phyloP scores from a whole-genome alignment of 768 basidiomycete species.

The Trametes coccinea region DNA sequence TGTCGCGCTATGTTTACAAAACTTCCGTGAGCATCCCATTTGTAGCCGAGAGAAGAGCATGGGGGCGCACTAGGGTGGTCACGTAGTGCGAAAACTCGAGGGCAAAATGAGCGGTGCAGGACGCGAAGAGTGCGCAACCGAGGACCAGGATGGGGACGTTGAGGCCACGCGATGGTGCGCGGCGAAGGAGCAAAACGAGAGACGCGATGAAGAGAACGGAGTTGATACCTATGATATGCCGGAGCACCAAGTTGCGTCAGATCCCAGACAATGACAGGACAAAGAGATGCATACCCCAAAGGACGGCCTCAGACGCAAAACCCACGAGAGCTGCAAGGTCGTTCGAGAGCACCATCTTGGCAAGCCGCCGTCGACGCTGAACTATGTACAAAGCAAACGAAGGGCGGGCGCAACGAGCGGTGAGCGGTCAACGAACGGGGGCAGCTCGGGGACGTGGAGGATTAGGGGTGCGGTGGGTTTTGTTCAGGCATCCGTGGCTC shows the following conservation, averaged over 20 bases:
- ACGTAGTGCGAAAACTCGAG: slow-evolving; percentile 41
- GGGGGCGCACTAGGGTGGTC: slow-evolving; percentile 33
- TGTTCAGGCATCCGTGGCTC: not conserved
- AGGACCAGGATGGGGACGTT: slow-evolving; percentile 32
- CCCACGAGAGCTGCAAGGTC: slow-evolving; percentile 40
- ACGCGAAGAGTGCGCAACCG: slow-evolving; percentile 34
- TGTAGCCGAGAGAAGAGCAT: not conserved
- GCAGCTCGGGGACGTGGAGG: not conserved
- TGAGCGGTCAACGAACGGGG: not conserved
- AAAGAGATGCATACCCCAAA: slow-evolving; percentile 34
- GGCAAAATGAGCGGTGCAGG: slow-evolving; percentile 35
- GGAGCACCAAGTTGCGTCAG: not conserved
- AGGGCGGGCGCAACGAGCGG: not conserved
- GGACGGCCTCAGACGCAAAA: slow-evolving; percentile 37
- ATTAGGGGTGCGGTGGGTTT: not conserved
- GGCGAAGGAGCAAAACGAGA: slow-evolving; percentile 27
- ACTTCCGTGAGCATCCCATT: too few relatives aligned
- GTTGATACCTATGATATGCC: slow-evolving; percentile 12
- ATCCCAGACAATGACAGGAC: too few relatives aligned
- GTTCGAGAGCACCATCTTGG: slow-evolving; percentile 31
- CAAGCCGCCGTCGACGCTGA: not conserved
- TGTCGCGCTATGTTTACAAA: slow-evolving; percentile 5
- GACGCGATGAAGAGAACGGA: slow-evolving; percentile 34
- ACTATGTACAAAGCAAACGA: not conserved
- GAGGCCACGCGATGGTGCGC: slow-evolving; percentile 17